Evolutionary conservation across 2,329 filamentous ascomycete genomes (phyloP).

Genomic region (Chrysoporthe deuterocubensis): DNA sequence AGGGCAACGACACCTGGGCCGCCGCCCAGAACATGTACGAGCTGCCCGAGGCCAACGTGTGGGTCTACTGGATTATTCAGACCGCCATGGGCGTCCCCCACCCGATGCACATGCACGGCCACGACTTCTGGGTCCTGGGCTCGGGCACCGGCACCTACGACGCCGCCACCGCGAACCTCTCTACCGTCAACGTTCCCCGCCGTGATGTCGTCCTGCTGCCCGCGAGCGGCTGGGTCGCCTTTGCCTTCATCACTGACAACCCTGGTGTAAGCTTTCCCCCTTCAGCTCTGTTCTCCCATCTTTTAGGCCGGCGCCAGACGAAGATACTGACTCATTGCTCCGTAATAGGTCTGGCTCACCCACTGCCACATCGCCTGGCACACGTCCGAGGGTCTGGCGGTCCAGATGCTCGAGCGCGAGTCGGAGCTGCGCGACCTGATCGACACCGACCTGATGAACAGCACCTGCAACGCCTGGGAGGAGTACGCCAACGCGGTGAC

Average conservation of each 20-base stretch:
- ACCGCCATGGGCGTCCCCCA: constrained; percentile 41
- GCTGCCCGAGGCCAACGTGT: constrained; percentile 28
- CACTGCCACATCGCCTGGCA: constrained; percentile 41
- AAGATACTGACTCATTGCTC: not conserved
- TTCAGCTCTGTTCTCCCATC: not conserved
- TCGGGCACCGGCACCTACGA: constrained; percentile 34
- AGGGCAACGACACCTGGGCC: not conserved
- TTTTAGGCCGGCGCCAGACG: too few species aligned
- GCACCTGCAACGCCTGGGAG: constrained; percentile 21
- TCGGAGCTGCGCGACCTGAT: constrained; percentile 30
- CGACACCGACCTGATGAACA: constrained; percentile 17
- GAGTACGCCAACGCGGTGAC: not conserved
- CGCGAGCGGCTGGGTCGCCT: constrained; percentile 35
- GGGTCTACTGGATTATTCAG: constrained; percentile 36
- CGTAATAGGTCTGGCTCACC: constrained; percentile 35
- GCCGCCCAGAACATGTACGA: constrained; percentile 1
- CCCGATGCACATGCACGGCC: constrained; percentile 53
- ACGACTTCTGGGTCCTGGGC: constrained; percentile 51
- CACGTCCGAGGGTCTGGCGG: constrained; percentile 40
- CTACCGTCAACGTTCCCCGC: constrained; percentile 40
- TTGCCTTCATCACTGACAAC: constrained; percentile 39
- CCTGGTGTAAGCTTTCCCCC: constrained; percentile 32
- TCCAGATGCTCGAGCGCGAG: constrained; percentile 41
- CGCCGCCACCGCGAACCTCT: constrained; percentile 34
- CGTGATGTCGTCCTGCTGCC: constrained; percentile 42